Evolutionary conservation across 2,329 filamentous ascomycete genomes (phyloP).

Genomic region (Colletotrichum musicola): DNA sequence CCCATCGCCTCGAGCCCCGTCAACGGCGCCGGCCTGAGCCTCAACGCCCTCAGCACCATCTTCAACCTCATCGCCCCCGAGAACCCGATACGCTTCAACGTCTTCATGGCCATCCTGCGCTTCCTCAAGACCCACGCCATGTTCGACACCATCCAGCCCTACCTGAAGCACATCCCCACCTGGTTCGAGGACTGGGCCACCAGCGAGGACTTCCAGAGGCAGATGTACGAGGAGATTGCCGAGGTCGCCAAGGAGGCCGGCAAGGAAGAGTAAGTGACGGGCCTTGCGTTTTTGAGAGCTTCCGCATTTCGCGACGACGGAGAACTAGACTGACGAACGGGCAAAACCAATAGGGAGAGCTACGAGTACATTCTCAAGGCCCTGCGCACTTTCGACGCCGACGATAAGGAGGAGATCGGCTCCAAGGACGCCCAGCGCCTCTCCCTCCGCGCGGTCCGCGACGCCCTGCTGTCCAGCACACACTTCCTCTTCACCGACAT

Average conservation of each 20-base stretch:
- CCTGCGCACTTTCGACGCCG: constrained; percentile 70
- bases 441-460: constrained; percentile 68
- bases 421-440: constrained; percentile 72
- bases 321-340: not conserved
- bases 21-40: constrained; percentile 86
- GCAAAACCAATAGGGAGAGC: constrained; percentile 58
- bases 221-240: constrained; percentile 85
- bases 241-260: constrained; percentile 84
- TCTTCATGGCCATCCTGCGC: constrained; percentile 88
- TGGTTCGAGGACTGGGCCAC: constrained; percentile 90
- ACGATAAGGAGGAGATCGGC: constrained; percentile 66
- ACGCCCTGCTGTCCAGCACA: constrained; percentile 64
- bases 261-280: constrained; percentile 75
- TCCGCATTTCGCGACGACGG: not conserved
- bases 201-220: constrained; percentile 84
- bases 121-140: constrained; percentile 81
- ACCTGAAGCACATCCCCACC: constrained; percentile 83
- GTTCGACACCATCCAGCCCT: constrained; percentile 86
- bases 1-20: constrained; percentile 87
- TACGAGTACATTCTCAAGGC: constrained; percentile 77
- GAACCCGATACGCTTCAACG: constrained; percentile 87
- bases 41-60: constrained; percentile 92
- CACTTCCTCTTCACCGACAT: constrained; percentile 84
- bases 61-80: constrained; percentile 90
- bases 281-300: too few species aligned